Percentiles rank a stretch among this genome's conserved stretches.
phyloP scores from a whole-genome alignment of 768 basidiomycete genomes.

The Chalciporus pseudorubinellus region DNA sequence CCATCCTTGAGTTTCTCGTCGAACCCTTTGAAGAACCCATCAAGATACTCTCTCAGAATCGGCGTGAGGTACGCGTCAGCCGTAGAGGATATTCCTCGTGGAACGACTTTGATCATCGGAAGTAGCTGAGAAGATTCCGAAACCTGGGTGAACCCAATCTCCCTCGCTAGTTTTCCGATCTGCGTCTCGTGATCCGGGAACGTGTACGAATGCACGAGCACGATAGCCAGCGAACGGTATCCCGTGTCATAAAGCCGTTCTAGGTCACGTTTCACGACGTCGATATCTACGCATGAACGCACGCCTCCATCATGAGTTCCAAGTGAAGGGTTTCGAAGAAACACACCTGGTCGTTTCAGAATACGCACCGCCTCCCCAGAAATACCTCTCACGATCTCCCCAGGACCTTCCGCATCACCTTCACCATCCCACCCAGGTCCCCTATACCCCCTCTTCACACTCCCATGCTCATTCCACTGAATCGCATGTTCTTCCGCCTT shows the following conservation, averaged over 20 bases:
- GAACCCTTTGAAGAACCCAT: conserved; percentile 90
- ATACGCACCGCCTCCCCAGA: conserved; percentile 90
- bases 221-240: conserved; percentile 85
- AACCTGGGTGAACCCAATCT: conserved; percentile 86
- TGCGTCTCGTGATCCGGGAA: conserved; percentile 81
- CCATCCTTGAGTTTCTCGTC: conserved; percentile 70
- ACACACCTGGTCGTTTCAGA: conserved; percentile 61
- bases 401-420: conserved; percentile 73
- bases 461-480: conserved; percentile 71
- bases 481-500: conserved; percentile 72
- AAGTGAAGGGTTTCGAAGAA: neutral
- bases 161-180: conserved; percentile 69
- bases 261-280: conserved; percentile 56
- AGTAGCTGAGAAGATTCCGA: conserved; percentile 86
- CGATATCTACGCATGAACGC: conserved; percentile 42
- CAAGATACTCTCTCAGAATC: conserved; percentile 77
- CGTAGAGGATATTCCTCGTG: conserved; percentile 87
- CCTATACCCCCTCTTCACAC: conserved; percentile 62
- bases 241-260: conserved; percentile 74
- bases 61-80: conserved; percentile 97
- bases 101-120: conserved; percentile 95
- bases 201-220: conserved; percentile 90
- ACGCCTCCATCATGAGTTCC: too few species aligned
- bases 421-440: conserved; percentile 76
- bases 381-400: conserved; percentile 75